Conservation (phyloP, 2,329 filamentous ascomycete species). For the Venturia pyrina region DNA sequence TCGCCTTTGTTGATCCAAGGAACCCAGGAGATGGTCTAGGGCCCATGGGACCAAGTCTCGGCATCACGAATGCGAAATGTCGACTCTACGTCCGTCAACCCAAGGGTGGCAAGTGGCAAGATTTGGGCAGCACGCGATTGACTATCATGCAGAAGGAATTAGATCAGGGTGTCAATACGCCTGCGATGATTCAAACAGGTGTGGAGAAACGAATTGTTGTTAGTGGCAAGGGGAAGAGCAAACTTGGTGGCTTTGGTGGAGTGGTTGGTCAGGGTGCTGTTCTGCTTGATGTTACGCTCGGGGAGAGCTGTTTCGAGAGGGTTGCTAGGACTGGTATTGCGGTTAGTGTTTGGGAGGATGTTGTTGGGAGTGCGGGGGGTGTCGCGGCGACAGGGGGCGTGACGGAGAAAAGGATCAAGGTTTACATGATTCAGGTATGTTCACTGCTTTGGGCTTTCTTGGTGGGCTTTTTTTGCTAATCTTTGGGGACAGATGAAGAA, state of each 20-base stretch:
- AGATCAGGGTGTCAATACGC: constrained; percentile 3
- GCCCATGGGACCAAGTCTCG: constrained; percentile 24
- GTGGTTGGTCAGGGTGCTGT: constrained; percentile 41
- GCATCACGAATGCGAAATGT: constrained; percentile 73
- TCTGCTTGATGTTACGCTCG: constrained; percentile 73
- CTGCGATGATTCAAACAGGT: constrained; percentile 9
- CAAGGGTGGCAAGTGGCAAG: constrained; percentile 66
- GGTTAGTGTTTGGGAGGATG: constrained; percentile 71
- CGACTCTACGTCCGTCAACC: constrained; percentile 71
- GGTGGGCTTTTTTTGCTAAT: constrained; percentile 11
- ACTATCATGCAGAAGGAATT: constrained; percentile 62
- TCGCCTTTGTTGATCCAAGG: background rate
- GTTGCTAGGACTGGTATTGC: constrained; percentile 80
- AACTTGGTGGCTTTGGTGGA: background rate
- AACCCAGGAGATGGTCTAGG: background rate
- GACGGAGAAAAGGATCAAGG: constrained; percentile 40
- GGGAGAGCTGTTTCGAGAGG: constrained; percentile 73
- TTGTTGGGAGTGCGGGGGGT: constrained; percentile 32
- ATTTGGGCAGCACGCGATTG: constrained; percentile 75
- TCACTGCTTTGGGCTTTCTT: background rate
- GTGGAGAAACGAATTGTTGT: constrained; percentile 76
- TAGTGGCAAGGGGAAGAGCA: constrained; percentile 49
- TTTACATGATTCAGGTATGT: constrained; percentile 54
- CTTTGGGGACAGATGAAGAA: constrained; percentile 27
- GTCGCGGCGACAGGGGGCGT: constrained; percentile 49